Percentiles rank a stretch among this genome's conserved stretches.
These are phyloP conservation scores for Hanseniaspora jakobsenii DNA, from an alignment of 805 yeast species.

Conservation along the genomic window DNA sequence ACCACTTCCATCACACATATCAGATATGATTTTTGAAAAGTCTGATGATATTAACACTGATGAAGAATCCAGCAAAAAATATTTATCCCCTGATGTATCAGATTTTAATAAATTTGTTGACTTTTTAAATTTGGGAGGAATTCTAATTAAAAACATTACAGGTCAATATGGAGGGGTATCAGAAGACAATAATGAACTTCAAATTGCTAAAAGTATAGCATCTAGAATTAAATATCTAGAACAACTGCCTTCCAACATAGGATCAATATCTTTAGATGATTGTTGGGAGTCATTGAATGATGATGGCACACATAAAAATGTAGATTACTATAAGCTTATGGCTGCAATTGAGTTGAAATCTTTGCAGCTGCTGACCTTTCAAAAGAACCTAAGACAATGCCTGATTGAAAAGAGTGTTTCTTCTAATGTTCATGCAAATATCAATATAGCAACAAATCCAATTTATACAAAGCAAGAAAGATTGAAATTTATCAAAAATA, in stretches of 20 bases:
- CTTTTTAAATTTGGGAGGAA: conserved; percentile 7
- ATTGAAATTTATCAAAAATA: conserved; percentile 54
- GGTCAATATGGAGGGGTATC: conserved; percentile 39
- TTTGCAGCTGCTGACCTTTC: conserved; percentile 52
- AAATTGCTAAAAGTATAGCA: conserved; percentile 42
- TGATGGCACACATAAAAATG: conserved; percentile 35
- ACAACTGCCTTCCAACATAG: conserved; percentile 55
- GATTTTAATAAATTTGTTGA: conserved; percentile 8
- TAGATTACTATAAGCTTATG: conserved; percentile 50
- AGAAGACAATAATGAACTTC: conserved; percentile 35
- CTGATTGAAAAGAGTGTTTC: conserved; percentile 38
- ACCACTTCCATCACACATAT: conserved; percentile 41
- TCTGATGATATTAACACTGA: no score
- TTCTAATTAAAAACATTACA: conserved; percentile 23
- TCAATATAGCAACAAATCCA: no score
- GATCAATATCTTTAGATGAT: conserved; percentile 40
- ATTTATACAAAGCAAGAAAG: conserved; percentile 56
- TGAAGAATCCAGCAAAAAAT: no score
- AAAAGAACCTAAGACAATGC: conserved; percentile 55
- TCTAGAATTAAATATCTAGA: conserved; percentile 52
- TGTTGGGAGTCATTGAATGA: conserved; percentile 32
- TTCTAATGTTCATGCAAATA: no score
- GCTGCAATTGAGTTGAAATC: conserved; percentile 62
- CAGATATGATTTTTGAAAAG: not conserved
- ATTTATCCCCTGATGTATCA: conserved; percentile 4